These are phyloP conservation scores for Talaromyces trachyspermus DNA, from an alignment of 495 filamentous ascomycete species.

Conservation along the genomic window DNA sequence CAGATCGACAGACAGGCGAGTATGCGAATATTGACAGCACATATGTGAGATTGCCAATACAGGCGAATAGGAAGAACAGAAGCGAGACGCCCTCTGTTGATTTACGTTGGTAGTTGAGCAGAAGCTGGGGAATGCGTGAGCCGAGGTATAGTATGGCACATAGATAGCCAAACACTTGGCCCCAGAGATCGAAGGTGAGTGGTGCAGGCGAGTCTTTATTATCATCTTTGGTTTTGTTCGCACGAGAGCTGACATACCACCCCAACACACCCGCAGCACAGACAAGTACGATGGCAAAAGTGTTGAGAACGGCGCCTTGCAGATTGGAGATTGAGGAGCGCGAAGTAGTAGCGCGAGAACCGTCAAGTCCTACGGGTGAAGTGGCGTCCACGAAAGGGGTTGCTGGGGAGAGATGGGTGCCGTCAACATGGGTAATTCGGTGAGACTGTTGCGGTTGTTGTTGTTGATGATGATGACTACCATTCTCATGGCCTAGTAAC, in stretches of 20 bases:
- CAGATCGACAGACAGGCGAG: conserved; percentile 51
- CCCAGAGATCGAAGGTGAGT: conserved; percentile 61
- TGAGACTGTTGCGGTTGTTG: conserved; percentile 13
- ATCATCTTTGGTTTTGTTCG: conserved; percentile 9
- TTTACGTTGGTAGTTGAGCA: conserved; percentile 84
- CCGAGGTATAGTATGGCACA: conserved; percentile 85
- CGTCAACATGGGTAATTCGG: conserved; percentile 34
- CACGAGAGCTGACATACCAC: conserved; percentile 62
- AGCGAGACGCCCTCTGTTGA: conserved; percentile 85
- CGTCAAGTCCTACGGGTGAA: conserved; percentile 14
- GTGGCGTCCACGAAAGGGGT: conserved; percentile 55
- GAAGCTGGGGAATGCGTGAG: conserved; percentile 76
- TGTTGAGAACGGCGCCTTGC: conserved; percentile 63
- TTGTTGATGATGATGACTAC: background rate
- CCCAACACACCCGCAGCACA: conserved; percentile 74
- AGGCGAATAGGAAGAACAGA: conserved; percentile 94
- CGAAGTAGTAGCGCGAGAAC: conserved; percentile 9
- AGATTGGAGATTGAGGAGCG: conserved; percentile 36
- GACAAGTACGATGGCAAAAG: conserved; percentile 64
- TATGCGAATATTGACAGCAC: conserved; percentile 87
- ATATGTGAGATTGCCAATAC: conserved; percentile 88
- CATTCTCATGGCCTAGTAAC: conserved; percentile 10
- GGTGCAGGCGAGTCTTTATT: conserved; percentile 11
- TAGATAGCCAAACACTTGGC: conserved; percentile 80
- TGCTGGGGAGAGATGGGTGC: conserved; percentile 71